Base-by-base conservation (phyloP, 176 grass and related monocot species). In the Oropetium thomaeum region DNA sequence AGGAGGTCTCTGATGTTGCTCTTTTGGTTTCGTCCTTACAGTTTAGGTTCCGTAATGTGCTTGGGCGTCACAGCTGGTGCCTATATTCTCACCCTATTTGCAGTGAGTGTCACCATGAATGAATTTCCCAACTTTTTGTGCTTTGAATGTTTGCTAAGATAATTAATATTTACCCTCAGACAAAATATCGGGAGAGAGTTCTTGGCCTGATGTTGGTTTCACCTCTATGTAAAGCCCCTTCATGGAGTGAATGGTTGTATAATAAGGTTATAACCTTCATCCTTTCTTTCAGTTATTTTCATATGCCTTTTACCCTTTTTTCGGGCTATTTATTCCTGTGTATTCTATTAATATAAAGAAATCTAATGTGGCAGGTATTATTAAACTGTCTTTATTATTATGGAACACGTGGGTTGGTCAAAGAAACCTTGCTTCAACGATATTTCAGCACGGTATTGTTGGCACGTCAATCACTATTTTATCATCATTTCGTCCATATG, bases 221-320 rank as follows among this genome's bases (percentile, higher is more conserved):
- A 45, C 95, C 95, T 84, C 67, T 98, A 47, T 98, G 95, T 86
- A 98, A 98, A 86, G 83, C 95, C 39, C 88, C 95, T 66, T 94
- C 95, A 69, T 98, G 95, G 95, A 98, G 83, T 23, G 91, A 98
- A 61, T 98, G 95, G 95, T 67, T 98, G 70, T 98, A 93, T 81
- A 92, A 92, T 69, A 94, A 98, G 86, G 95, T 97, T 43, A 42
- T 58, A 47, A 31, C 59, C 23, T 32, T 28, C 35, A 43, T 10
- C 17, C 35, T 67, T 70, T n/a, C n/a, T 70, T 33, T 67, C 38
- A 30, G 61, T 70, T 53, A 55, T 49, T 48, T 76, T 64, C 7
- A 14, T 23, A 52, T 27, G 43, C 12, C 8, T 65, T 65, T 27
- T 65, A 17, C 45, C 39, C 19, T 25, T 49, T 55, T 10, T 47